Evolutionary conservation across 2,329 filamentous ascomycete species (phyloP), one percentile per base, ranked within the genome.

Genomic region (Dryadomyces quercivorus): DNA sequence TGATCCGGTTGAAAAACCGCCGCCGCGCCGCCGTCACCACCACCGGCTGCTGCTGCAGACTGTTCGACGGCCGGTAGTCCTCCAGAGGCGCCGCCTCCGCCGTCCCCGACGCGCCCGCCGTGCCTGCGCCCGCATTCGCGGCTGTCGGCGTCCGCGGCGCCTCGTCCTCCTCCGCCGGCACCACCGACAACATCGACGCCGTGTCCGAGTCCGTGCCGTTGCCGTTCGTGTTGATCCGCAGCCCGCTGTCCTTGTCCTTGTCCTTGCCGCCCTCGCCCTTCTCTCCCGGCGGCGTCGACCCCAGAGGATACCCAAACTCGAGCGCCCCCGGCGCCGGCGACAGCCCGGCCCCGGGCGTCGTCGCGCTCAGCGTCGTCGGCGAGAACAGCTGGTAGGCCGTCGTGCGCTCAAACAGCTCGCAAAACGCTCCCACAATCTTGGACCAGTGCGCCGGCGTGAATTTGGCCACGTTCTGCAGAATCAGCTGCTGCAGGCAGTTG

Each of bases 1-100:
- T 99, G 68, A 99, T 99, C 61, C 92, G 88, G 72, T 98, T 98
- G 77, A 98, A 98, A 74, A 96, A 96, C 52, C 91, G 86, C 40
- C 93, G 82, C 26, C 93, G 86, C 0, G 93, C 90, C 2, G 90
- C 89, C 1, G 93, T 97, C 5, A 99, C 92, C 1, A 94, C 87
- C 6, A 95, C 80, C 0, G 92, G 89, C 57, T 94, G 89, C 67
- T 93, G 88, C 66, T 94, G 90, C 15, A 90, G 75, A 53, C 79
- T 82, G 22, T 81, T 80, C 42, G 84, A 77, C 5, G 89, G 88
- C 59, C 85, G 87, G 71, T 95, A 97, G 65, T 97, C 91, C 67
- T 98, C 93, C 1, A 95, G 76, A 34, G 36, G 60, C 2, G 55
- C 55, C 1, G 61, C 55, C 34, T 60, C 53, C 20, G 68, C 66